A percentile compares a stretch with the other conserved stretches of the same genome.
phyloP scores from a whole-genome alignment of 2,329 filamentous ascomycete genomes.

The Aphanocladium album region DNA sequence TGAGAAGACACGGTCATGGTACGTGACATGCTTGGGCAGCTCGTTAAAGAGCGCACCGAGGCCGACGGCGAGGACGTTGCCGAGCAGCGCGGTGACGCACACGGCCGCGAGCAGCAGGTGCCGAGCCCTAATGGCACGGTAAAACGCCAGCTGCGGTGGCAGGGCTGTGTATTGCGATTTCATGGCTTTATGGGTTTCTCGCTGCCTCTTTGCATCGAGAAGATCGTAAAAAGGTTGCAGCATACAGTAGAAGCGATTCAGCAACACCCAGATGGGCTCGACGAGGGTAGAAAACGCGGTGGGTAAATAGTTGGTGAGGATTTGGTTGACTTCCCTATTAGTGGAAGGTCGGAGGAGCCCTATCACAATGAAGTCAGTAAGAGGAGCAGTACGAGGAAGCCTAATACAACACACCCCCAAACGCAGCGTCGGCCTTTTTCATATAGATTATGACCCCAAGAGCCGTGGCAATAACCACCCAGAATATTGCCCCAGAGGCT shows the following conservation, averaged over 20 bases:
- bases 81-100: constrained; percentile 42
- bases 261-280: constrained; percentile 51
- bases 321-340: constrained; percentile 30
- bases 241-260: constrained; percentile 49
- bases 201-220: constrained; percentile 34
- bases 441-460: neutral
- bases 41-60: constrained; percentile 48
- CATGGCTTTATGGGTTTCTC: constrained; percentile 24
- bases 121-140: constrained; percentile 36
- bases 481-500: constrained; percentile 17
- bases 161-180: constrained; percentile 47
- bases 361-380: no score
- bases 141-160: constrained; percentile 47
- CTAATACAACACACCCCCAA: neutral
- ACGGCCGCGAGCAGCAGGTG: constrained; percentile 45
- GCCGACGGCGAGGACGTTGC: constrained; percentile 49
- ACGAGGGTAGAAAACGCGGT: constrained; percentile 50
- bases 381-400: no score
- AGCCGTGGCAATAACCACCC: constrained; percentile 8
- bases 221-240: constrained; percentile 48
- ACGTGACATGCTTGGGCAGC: neutral
- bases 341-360: constrained; percentile 26
- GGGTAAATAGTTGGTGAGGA: constrained; percentile 46
- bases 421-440: neutral
- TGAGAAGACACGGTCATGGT: constrained; percentile 10